Percentiles rank a stretch among this genome's conserved stretches.
Conservation (phyloP, 805 yeast genomes). For the Zygoascus bituminiphila region DNA sequence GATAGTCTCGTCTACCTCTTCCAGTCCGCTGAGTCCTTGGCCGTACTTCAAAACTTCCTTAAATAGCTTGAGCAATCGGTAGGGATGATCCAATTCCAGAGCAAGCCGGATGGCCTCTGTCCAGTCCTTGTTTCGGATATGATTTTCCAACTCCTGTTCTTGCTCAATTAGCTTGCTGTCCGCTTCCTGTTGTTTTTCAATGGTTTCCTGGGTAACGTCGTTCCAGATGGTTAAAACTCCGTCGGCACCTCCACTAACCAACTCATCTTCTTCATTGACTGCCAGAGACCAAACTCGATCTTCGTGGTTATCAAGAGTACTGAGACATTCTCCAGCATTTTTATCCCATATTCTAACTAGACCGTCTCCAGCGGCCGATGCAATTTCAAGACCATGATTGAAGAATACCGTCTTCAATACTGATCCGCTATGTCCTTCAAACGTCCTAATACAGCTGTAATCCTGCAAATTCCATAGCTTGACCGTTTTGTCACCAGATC, state of each 20-base stretch:
- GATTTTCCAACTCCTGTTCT: slow-evolving; percentile 80
- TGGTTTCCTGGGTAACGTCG: slow-evolving; percentile 74
- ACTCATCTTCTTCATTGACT: slow-evolving; percentile 41
- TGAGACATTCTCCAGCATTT: slow-evolving; percentile 60
- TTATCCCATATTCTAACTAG: slow-evolving; percentile 86
- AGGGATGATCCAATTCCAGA: slow-evolving; percentile 79
- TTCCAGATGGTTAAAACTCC: slow-evolving; percentile 85
- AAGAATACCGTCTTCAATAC: slow-evolving; percentile 75
- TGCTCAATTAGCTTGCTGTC: slow-evolving; percentile 64
- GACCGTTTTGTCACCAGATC: slow-evolving; percentile 88
- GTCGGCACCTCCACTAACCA: slow-evolving; percentile 90
- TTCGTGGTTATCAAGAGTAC: slow-evolving; percentile 83
- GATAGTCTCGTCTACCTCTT: slow-evolving; percentile 57
- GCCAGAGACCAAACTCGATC: slow-evolving; percentile 79
- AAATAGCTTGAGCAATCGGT: slow-evolving; percentile 73
- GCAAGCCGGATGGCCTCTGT: slow-evolving; percentile 81
- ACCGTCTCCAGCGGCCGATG: slow-evolving; percentile 87
- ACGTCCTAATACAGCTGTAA: slow-evolving; percentile 66
- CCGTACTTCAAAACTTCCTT: slow-evolving; percentile 44
- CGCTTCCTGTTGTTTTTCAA: slow-evolving; percentile 42
- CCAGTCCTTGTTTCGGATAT: slow-evolving; percentile 69
- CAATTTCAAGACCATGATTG: slow-evolving; percentile 56
- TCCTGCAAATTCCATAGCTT: slow-evolving; percentile 83
- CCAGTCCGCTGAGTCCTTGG: slow-evolving; percentile 46
- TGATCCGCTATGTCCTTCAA: slow-evolving; percentile 92